Conservation (phyloP, 768 basidiomycete genomes). For the Pisolithus marmoratus region DNA sequence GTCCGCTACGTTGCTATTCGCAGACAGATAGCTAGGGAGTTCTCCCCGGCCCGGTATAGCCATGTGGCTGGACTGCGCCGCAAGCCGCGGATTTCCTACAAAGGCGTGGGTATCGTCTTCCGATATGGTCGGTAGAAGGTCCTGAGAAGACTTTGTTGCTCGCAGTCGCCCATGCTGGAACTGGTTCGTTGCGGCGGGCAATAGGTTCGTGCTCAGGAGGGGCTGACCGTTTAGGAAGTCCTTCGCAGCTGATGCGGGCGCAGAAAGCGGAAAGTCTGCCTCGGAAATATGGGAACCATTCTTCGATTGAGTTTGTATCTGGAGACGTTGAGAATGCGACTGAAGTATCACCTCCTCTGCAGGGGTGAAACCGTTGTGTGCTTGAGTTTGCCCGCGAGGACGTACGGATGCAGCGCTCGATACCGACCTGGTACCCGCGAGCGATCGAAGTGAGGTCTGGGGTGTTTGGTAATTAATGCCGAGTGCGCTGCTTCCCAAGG, state of each 20-base stretch:
- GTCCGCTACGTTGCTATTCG: background rate
- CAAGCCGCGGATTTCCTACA: slow-evolving; percentile 8
- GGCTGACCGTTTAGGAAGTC: slow-evolving; percentile 4
- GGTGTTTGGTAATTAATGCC: slow-evolving; percentile 11
- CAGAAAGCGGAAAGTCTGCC: background rate
- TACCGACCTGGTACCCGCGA: slow-evolving; percentile 14
- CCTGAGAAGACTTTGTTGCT: slow-evolving; percentile 10
- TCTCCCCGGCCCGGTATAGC: background rate
- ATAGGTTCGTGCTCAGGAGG: background rate
- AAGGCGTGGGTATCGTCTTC: slow-evolving; percentile 32
- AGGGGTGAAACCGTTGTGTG: slow-evolving; percentile 56
- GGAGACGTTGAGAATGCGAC: slow-evolving; percentile 35
- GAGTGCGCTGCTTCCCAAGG: slow-evolving; percentile 10
- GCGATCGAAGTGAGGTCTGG: slow-evolving; percentile 18
- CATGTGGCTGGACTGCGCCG: slow-evolving; percentile 3
- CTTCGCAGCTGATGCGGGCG: background rate
- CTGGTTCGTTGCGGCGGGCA: background rate
- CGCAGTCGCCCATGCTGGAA: background rate
- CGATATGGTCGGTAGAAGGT: slow-evolving; percentile 24
- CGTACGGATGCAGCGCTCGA: slow-evolving; percentile 4
- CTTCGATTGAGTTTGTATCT: slow-evolving; percentile 10
- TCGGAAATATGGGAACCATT: background rate
- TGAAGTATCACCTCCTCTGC: slow-evolving; percentile 66
- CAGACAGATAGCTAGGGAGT: background rate
- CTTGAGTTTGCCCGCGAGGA: slow-evolving; percentile 28